Percentiles rank a stretch among this genome's conserved stretches.
Evolutionary conservation across 805 yeast genomes (phyloP).

Genomic region (Yarrowia sp.): DNA sequence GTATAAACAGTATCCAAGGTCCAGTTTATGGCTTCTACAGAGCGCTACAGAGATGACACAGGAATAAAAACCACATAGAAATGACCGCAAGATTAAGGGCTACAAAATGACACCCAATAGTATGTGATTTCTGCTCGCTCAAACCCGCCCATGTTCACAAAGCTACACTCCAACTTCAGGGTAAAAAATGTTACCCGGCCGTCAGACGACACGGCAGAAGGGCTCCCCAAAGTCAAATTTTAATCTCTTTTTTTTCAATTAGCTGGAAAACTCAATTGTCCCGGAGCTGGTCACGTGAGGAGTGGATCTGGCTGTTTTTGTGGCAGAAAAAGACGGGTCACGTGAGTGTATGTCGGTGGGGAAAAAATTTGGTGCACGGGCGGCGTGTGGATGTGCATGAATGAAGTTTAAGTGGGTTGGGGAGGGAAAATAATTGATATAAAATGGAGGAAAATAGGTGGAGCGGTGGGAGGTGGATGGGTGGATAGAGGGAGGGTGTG

Average conservation of each 20-base stretch:
- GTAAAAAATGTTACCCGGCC: slow-evolving; percentile 5
- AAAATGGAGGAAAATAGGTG: too few species aligned
- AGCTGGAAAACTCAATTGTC: slow-evolving; percentile 5
- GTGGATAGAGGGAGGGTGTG: too few species aligned
- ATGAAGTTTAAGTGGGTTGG: too few species aligned
- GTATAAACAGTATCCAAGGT: not conserved
- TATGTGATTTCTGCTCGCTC: too few species aligned
- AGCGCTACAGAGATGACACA: not conserved
- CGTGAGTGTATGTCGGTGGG: not conserved
- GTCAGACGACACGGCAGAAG: slow-evolving; percentile 1
- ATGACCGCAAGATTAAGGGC: not conserved
- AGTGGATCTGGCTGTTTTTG: not conserved
- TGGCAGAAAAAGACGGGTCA: not conserved
- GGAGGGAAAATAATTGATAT: too few species aligned
- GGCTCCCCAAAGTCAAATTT: not conserved
- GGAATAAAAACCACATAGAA: not conserved
- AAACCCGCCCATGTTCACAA: not conserved
- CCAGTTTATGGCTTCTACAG: too few species aligned
- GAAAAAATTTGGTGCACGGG: too few species aligned
- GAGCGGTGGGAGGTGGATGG: too few species aligned
- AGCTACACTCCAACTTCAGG: not conserved
- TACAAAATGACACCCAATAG: not conserved
- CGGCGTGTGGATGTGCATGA: too few species aligned
- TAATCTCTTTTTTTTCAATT: not conserved
- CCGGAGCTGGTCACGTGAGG: not conserved